Conservation (phyloP, 108 stramenopile genomes). For the Nitzschia inconspicua region DNA sequence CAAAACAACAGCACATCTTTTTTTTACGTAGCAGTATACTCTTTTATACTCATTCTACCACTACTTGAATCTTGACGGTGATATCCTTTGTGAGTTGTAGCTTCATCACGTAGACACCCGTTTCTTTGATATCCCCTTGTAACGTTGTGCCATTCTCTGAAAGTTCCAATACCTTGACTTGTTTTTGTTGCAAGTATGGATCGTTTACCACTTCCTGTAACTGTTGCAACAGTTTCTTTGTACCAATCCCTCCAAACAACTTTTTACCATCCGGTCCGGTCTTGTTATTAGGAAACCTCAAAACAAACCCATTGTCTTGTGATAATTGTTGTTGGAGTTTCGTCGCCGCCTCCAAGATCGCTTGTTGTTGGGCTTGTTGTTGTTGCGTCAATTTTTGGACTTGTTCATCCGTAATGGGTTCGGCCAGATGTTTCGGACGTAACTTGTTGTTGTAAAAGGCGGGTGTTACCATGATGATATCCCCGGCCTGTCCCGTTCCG, state of each 20-base stretch:
- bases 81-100: constrained; percentile 54
- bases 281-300: constrained; percentile 34
- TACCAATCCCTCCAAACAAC: constrained; percentile 74
- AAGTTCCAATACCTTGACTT: constrained; percentile 43
- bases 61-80: constrained; percentile 41
- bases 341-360: constrained; percentile 12
- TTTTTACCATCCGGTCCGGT: constrained; percentile 71
- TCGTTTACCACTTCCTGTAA: constrained; percentile 24
- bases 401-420: constrained; percentile 65
- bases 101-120: constrained; percentile 49
- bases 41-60: constrained; percentile 32
- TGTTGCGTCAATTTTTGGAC: constrained; percentile 41
- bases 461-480: constrained; percentile 67
- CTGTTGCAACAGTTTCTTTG: constrained; percentile 59
- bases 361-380: constrained; percentile 29
- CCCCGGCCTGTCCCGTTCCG: constrained; percentile 64
- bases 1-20: too few relatives aligned
- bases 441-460: constrained; percentile 78
- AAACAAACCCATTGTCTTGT: constrained; percentile 16
- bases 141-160: constrained; percentile 40
- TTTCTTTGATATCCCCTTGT: constrained; percentile 63
- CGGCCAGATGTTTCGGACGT: constrained; percentile 50
- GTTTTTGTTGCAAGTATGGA: constrained; percentile 38
- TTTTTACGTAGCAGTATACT: too few relatives aligned
- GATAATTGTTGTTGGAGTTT: constrained; percentile 24